Evolutionary conservation across 176 grass and related monocot species (phyloP), one percentile per base, ranked within the genome.

Genomic region (Triticum timopheevii): DNA sequence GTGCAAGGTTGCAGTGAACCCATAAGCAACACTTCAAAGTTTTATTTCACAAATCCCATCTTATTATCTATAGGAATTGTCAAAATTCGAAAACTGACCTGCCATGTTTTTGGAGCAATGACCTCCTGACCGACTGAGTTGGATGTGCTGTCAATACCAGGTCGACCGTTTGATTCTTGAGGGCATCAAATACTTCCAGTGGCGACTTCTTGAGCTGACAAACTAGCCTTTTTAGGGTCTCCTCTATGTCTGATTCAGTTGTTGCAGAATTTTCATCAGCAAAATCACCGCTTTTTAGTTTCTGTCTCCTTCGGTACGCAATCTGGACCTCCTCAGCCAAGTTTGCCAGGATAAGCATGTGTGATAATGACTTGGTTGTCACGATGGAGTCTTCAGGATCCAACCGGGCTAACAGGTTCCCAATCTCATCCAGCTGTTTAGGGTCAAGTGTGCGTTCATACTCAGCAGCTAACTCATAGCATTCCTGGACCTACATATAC

Each of bases 321-420:
- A 98, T 98, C 87, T 98, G 95, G 59, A 98, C 93, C 80, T 98
- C 95, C 89, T 98, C 95, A 54, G 93, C 95, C 82, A 98, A 93
- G 86, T 98, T 98, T 65, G 91, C 95, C 80, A 95, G 90, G 77
- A 90, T 98, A 87, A 98, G 95, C 95, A 98, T 95, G 89, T 98
- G 93, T 13, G 91, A 95, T 84, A 98, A 93, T 66, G 95, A 91
- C 81, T 95, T 98, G 17, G 89, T 74, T 69, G 95, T 89, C 75
- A 98, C 88, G 3, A 98, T 98, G 36, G 93, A 93, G 78, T 98
- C 95, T 7, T 93, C 95, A 39, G 95, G 85, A 80, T 98, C 95
- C 50, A 98, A 89, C 68, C 73, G 90, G 72, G 82, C 88, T 34
- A 98, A 45, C 36, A 98, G 85, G 76, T 87, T 98, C 19, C 91